Evolutionary conservation across 148 eudicot species (phyloP), one percentile per base, ranked within the genome.

Genomic region (Chenopodium album): DNA sequence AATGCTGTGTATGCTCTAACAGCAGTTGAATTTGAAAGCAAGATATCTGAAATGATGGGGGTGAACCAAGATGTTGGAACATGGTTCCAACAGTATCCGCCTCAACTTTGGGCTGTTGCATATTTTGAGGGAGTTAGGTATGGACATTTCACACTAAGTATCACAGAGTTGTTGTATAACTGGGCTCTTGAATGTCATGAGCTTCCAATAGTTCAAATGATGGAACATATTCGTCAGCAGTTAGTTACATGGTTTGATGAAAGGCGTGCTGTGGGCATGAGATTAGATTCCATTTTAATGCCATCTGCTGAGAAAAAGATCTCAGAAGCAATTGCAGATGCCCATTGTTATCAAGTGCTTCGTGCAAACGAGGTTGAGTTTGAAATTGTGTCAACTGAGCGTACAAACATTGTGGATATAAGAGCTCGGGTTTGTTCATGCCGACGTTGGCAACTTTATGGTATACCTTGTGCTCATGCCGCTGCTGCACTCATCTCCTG

Each of bases 361-460:
- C 95, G 99, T 37, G 99, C 98, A 75, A 96, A 96, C 72, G 99
- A 96, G 85, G 93, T 96, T 13, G 99, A 96, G 87, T 96, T 96
- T 84, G 99, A 96, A 88, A 92, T 96, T 28, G 99, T 96, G 7
- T 96, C 99, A n/a, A 89, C 92, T 10, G 99, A 96, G 84, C 86
- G 99, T 50, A 96, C 99, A 66, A 94, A 96, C 84, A 96, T 96
- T 66, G 99, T 96, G 28, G 98, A 96, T 75, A 96, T 96, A 73
- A 85, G 92, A 71, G 85, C 88, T 47, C 87, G 99, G 76, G 88
- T 87, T 3, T 96, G 99, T 73, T 96, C 99, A 1, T 96, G 99
- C 80, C 90, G 91, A 29, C 90, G 99, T 4, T 96, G 99, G 98
- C 98, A 96, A 82, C 89, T 94, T 19, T 96, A 94, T 70, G 99